These are phyloP conservation scores for Cercospora sp. DNA, from an alignment of 2,329 filamentous ascomycete species.

Conservation along the genomic window DNA sequence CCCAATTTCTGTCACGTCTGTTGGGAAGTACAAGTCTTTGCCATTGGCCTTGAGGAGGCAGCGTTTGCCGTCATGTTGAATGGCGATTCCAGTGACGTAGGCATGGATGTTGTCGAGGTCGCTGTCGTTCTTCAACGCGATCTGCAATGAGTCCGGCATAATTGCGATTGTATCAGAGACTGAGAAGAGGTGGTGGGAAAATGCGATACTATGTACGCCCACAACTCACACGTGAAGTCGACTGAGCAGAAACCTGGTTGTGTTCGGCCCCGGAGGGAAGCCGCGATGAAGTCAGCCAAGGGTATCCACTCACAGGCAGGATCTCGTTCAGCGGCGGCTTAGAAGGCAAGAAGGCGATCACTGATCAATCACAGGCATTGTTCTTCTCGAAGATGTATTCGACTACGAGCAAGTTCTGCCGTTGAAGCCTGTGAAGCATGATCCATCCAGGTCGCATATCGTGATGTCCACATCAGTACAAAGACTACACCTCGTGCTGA, in stretches of 20 bases:
- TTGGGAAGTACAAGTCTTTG: slow-evolving; percentile 39
- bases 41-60: slow-evolving; percentile 40
- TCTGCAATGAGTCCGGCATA: slow-evolving; percentile 40
- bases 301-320: neutral
- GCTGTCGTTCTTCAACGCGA: slow-evolving; percentile 40
- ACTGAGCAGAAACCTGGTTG: slow-evolving; percentile 2
- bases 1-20: slow-evolving; percentile 36
- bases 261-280: neutral
- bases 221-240: too few relatives aligned
- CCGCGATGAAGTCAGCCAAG: slow-evolving; percentile 8
- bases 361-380: neutral
- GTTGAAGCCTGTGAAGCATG: neutral
- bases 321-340: neutral
- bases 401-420: neutral
- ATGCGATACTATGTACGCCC: neutral
- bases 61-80: slow-evolving; percentile 37
- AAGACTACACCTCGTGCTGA: neutral
- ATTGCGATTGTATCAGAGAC: neutral
- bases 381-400: neutral
- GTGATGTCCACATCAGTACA: neutral
- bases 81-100: slow-evolving; percentile 42
- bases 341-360: neutral
- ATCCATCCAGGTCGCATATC: neutral
- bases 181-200: neutral
- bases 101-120: slow-evolving; percentile 37